These are phyloP conservation scores for Ganoderma resinaceum DNA, from an alignment of 1,284 basidiomycete genomes.

Conservation along the genomic window DNA sequence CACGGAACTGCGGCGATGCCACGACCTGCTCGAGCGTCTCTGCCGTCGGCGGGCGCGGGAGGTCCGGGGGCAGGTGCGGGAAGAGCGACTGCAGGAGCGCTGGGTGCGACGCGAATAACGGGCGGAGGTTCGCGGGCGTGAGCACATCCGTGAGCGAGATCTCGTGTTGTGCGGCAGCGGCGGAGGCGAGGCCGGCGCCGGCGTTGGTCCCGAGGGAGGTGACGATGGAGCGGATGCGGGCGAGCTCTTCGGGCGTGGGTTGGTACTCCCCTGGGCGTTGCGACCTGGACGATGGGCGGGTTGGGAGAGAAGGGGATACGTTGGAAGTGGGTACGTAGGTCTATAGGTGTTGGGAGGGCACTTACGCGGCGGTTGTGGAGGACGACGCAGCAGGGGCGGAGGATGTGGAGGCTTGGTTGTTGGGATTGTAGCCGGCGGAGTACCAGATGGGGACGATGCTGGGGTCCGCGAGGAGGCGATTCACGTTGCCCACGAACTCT, in stretches of 20 bases:
- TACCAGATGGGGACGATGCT: slow-evolving; percentile 67
- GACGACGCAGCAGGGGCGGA: slow-evolving; percentile 40
- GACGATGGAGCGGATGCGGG: slow-evolving; percentile 37
- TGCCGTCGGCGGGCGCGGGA: slow-evolving; percentile 67
- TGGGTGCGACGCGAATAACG: slow-evolving; percentile 72
- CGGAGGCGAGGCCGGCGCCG: slow-evolving; percentile 6
- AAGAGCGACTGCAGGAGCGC: slow-evolving; percentile 72
- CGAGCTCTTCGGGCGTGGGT: slow-evolving; percentile 37
- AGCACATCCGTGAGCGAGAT: slow-evolving; percentile 75
- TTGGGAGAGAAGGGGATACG: not conserved
- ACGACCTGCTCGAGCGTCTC: slow-evolving; percentile 67
- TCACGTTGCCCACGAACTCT: slow-evolving; percentile 75
- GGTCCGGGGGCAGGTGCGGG: slow-evolving; percentile 78
- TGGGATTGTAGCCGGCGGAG: slow-evolving; percentile 35
- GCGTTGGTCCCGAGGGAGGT: slow-evolving; percentile 32
- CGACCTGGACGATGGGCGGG: slow-evolving; percentile 11
- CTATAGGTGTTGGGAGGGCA: not conserved
- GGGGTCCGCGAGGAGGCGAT: slow-evolving; percentile 70
- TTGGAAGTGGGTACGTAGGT: not conserved
- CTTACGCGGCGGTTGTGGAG: slow-evolving; percentile 31
- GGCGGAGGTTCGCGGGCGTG: slow-evolving; percentile 71
- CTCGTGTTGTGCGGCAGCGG: slow-evolving; percentile 47
- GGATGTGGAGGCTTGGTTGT: slow-evolving; percentile 42
- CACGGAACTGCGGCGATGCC: slow-evolving; percentile 64
- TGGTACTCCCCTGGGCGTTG: slow-evolving; percentile 28